phyloP scores from a whole-genome alignment of 2,329 filamentous ascomycete genomes.

The Emericellopsis atlantica region DNA sequence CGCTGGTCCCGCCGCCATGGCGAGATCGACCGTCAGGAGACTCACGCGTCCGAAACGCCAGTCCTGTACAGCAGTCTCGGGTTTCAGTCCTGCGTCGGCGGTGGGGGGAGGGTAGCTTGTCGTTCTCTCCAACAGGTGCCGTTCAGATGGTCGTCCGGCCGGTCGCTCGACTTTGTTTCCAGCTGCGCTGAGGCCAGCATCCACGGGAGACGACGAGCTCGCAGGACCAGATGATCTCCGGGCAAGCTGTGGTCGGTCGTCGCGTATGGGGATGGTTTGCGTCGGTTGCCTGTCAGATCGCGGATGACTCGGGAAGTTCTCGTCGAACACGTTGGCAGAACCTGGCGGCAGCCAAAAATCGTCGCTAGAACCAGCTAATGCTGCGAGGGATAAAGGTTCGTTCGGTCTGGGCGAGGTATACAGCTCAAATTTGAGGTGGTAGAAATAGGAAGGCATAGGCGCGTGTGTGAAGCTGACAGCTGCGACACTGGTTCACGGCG shows the following conservation, averaged over 20 bases:
- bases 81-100: conserved; percentile 29
- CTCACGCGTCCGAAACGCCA: conserved; percentile 73
- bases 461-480: too few relatives aligned
- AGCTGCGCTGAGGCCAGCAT: conserved; percentile 4
- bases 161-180: conserved; percentile 13
- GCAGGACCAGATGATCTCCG: too few relatives aligned
- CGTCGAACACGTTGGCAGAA: conserved; percentile 39
- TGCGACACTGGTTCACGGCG: too few relatives aligned
- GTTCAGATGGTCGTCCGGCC: conserved; percentile 23
- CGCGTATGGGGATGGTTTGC: not conserved
- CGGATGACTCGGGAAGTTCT: conserved; percentile 35
- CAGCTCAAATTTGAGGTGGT: conserved; percentile 55
- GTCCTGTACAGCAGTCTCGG: conserved; percentile 44
- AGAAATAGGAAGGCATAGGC: conserved; percentile 48
- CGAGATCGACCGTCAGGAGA: conserved; percentile 63
- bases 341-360: conserved; percentile 37
- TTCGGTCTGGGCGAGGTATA: conserved; percentile 32
- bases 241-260: not conserved
- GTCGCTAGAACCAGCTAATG: conserved; percentile 1
- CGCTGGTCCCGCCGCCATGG: conserved; percentile 24
- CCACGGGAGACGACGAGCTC: not conserved
- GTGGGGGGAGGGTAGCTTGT: conserved; percentile 29
- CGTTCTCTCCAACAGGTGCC: conserved; percentile 25
- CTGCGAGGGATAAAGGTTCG: conserved; percentile 4
- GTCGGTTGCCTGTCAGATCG: conserved; percentile 11